Evolutionary conservation across 108 stramenopile species (phyloP).

Genomic region (Bacterosira constricta): DNA sequence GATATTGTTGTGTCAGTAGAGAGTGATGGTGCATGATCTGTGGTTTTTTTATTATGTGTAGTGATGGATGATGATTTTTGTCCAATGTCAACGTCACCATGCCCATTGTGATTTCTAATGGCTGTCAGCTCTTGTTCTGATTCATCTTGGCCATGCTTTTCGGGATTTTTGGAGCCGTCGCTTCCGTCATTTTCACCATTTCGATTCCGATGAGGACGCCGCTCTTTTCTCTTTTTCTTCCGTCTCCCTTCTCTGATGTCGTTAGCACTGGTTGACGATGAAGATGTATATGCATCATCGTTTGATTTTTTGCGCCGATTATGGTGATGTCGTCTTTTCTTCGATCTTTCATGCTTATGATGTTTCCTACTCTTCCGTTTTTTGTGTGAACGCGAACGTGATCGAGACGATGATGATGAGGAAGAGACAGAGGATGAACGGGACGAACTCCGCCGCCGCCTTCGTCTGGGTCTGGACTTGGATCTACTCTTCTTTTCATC

Average conservation of each 20-base stretch:
- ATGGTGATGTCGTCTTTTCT: slow-evolving; percentile 10
- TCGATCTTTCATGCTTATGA: neutral
- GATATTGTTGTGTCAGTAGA: neutral
- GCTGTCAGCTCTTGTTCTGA: neutral
- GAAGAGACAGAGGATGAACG: slow-evolving; percentile 17
- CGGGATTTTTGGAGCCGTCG: neutral
- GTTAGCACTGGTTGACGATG: neutral
- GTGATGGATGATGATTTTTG: neutral
- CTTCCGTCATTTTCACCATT: neutral
- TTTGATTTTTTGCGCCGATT: neutral
- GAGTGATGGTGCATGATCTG: too few relatives aligned
- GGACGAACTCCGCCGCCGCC: neutral
- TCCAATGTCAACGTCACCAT: neutral
- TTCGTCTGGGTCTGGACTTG: neutral
- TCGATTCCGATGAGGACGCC: neutral
- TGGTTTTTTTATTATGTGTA: neutral
- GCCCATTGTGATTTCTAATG: neutral
- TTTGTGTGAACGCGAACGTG: neutral
- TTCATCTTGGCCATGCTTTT: neutral
- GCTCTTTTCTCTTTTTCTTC: neutral
- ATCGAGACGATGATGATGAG: slow-evolving; percentile 19
- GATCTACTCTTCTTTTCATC: neutral
- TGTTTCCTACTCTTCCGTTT: neutral
- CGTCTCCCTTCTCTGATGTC: neutral
- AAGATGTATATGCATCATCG: neutral